Base-by-base conservation (phyloP, 1,284 basidiomycete species). In the Leccinum griseonigrum region DNA sequence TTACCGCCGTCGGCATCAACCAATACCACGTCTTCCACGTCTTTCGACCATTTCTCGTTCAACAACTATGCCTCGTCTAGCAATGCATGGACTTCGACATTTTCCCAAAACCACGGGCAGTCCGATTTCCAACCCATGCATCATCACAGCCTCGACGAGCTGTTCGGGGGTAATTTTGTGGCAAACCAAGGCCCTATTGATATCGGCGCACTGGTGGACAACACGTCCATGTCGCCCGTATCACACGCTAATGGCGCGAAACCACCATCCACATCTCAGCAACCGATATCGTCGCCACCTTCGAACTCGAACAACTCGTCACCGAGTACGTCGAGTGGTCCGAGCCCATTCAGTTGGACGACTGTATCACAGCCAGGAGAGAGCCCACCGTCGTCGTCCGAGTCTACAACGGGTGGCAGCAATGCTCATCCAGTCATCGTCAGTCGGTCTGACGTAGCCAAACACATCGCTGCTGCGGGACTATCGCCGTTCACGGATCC, bases 101-200 rank as follows among this genome's bases (percentile, higher is more conserved):
- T 79, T 32, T 66, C 76, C 26, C 68, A 73, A 60, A 62, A 55
- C 36, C 57, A 55, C 14, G 59, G 46, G 38, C 67, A 64, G 7
- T 11, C 28, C 3, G 73, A 75, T 60, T 74, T 71, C 68, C 54
- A 68, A 67, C 68, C 64, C 13, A 29, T 74, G 77, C 62, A 79
- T 78, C 62, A 79, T 78, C 64, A 72, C 69, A 74, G 76, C 36
- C 72, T 85, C 26, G 83, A 90, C 63, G 88, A 90, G 63, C 69
- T 89, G n/a, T 85, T 91, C 63, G 82, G 84, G 26, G 82, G 80
- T n/a, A 77, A 74, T 52, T 84, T 82, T 67, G 71, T 85, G 58
- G 72, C 74, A 13, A 68, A 75, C 22, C 76, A 76, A 57, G 77
- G 74, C 22, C 66, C 75, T 14, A 68, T 81, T 28, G 82, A 85